Conservation (phyloP, 345 rosid genomes). For the Populus davidiana region DNA sequence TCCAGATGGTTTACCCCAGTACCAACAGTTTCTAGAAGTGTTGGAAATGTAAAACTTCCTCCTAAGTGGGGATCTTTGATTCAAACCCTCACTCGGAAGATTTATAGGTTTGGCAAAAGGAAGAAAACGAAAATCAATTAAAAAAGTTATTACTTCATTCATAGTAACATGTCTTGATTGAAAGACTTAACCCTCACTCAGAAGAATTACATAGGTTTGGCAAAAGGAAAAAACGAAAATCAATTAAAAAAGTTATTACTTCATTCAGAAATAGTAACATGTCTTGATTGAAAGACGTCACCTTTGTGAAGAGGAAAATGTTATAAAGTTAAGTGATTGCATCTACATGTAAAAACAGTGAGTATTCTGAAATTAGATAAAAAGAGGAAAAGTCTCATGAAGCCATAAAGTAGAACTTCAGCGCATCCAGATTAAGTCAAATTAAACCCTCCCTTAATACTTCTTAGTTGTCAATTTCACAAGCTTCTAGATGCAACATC, state of each 20-base stretch:
- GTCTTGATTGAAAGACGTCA: background rate
- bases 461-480: too few relatives aligned
- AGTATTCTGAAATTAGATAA: too few relatives aligned
- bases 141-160: too few relatives aligned
- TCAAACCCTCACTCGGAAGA: background rate
- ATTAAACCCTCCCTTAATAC: background rate
- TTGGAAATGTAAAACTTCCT: background rate
- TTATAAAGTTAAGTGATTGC: background rate
- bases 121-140: background rate
- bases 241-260: background rate
- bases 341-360: background rate
- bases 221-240: too few relatives aligned
- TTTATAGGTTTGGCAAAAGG: background rate
- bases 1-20: background rate
- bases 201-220: background rate
- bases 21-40: background rate
- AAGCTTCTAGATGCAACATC: background rate
- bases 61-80: background rate
- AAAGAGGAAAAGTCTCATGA: too few relatives aligned
- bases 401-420: too few relatives aligned
- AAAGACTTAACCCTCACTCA: background rate
- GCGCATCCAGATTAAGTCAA: background rate
- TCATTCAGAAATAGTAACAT: too few relatives aligned
- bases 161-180: background rate
- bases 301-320: background rate